Conservation (phyloP, 176 grass and related monocot genomes). For the Carex littledalei region DNA sequence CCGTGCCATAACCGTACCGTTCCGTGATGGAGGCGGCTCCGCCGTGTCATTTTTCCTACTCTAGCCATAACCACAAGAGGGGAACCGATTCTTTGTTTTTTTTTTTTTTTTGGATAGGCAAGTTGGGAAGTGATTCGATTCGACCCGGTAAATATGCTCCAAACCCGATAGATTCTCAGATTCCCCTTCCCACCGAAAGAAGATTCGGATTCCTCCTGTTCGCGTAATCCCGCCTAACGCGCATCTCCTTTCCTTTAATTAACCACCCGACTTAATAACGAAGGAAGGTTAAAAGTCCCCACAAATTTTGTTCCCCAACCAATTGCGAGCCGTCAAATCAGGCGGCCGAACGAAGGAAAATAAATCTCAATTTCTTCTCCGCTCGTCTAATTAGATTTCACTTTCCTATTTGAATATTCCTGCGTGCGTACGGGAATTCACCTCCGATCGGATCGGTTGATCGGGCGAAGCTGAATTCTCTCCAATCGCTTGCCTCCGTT, state of each 20-base stretch:
- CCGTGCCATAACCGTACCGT: too few relatives aligned
- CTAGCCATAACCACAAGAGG: background rate
- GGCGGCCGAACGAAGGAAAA: background rate
- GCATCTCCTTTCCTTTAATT: background rate
- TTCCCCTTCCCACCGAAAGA: background rate
- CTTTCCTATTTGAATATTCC: background rate
- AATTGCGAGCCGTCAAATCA: conserved; percentile 25
- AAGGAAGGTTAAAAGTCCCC: background rate
- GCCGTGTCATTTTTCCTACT: too few relatives aligned
- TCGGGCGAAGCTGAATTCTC: conserved; percentile 1
- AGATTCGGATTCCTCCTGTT: background rate
- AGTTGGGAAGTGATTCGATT: background rate
- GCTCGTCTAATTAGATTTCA: background rate
- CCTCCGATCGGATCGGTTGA: background rate
- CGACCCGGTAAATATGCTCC: too few relatives aligned
- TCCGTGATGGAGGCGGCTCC: too few relatives aligned
- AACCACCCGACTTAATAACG: background rate
- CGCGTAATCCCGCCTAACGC: background rate
- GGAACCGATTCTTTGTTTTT: background rate
- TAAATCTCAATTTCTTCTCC: background rate
- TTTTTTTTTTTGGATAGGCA: background rate
- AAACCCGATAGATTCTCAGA: background rate
- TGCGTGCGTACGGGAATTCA: background rate
- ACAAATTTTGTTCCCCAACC: background rate
- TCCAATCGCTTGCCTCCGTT: conserved; percentile 24